Base-by-base conservation (phyloP, 1,284 basidiomycete genomes). In the Trichosporon faecale region DNA sequence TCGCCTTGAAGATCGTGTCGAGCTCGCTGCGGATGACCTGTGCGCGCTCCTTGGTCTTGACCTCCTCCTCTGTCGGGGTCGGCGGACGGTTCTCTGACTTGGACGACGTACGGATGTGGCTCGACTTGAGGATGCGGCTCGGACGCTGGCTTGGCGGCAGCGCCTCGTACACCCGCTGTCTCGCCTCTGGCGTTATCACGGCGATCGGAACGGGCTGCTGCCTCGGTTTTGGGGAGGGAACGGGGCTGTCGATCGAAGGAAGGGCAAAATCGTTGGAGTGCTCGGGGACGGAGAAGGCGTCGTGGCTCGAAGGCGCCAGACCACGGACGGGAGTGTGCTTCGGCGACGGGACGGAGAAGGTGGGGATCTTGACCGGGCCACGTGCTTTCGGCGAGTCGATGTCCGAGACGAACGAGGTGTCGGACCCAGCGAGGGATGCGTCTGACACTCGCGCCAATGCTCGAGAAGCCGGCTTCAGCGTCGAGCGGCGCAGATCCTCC, bases 331-430 rank as follows among this genome's bases (percentile, higher is more conserved):
- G 67, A 5, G 63, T 66, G 16, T 27, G 49, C 1, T 5, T 8
- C 3, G 33, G 70, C 21, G 68, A 66, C 2, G 65, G 60, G 18
- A 68, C 61, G 2, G 49, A 63, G 57, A 70, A 75, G 11, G 66
- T 57, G 0, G 80, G 80, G 23, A 81, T 78, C 64, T 79, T 71
- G 21, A 80, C 78, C 4, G 76, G 77, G 1, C 77, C 80, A 18
- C 80, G 74, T 14, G 72, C 75, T 2, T 78, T 29, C 0, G 79
- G 79, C 3, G 79, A 82, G 57, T 79, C 76, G 11, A 72, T 23
- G 40, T 74, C 72, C 7, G 70, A 71, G 6, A 64, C 66, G 35
- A 70, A 68, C 23, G 69, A 71, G 23, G 63, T 29, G 66, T 72
- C 61, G 21, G 63, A 66, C 16, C 6, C 52, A 3, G 27, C 23